Base-by-base conservation (phyloP, 345 rosid species). In the Populus ilicifolia region DNA sequence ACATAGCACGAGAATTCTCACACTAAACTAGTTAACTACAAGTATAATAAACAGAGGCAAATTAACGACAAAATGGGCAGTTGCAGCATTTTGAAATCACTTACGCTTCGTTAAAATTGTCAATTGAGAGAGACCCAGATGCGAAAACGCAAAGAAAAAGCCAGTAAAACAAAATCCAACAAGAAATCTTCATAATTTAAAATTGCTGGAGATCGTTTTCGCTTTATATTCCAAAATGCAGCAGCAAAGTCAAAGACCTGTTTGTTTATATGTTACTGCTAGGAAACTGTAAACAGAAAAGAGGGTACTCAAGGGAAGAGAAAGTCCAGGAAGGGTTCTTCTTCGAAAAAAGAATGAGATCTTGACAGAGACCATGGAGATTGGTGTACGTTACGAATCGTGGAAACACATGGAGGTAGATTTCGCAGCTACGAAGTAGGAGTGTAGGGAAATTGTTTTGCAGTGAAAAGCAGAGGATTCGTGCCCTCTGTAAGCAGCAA, bases 61-160 rank as follows among this genome's bases (percentile, higher is more conserved):
- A 72, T 21, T 20, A 75, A 7, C 59, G 73, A 23, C n/a, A 72
- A 11, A 14, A 46, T 52, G 61, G 39, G 20, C 12, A 67, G 21
- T 38, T 11, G 46, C 4, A 41, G 41, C 11, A 66, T 59, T n/a
- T 5, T 25, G 38, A 74, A 38, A 68, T 52, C 65, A 90, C 97
- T 90, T 87, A 93, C 98, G 99, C 90, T 72, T 87, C 96, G 81
- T 84, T 92, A 80, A 90, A 84, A 75, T 83, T 77, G 59, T 89
- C 93, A 70, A 89, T 84, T 41, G 93, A 77, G 78, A 86, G 74
- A 71, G 92, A 89, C 74, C 86, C 87, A 72, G 88, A 84, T 66
- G 84, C 82, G 75, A 87, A 80, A 78, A 90, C 70, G 62, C 83
- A 85, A 27, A 91, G 82, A 67, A 81, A 77, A 48, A 87, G 61